Evolutionary conservation across 2,329 filamentous ascomycete species (phyloP).

Genomic region (Trichothecium sympodiale): DNA sequence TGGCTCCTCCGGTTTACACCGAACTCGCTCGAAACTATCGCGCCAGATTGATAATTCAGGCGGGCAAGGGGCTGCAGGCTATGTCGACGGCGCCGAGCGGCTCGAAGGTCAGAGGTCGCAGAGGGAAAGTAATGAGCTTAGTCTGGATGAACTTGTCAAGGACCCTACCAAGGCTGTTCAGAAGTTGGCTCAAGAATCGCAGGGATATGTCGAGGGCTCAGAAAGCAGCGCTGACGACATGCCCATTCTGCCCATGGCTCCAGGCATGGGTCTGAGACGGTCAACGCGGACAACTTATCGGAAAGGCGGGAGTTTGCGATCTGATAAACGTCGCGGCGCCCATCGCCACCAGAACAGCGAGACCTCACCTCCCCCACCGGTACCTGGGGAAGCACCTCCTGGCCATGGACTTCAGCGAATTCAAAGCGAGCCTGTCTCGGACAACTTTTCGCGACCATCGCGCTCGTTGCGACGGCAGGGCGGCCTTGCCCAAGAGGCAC

Average conservation of each 20-base stretch:
- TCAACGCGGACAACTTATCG: constrained; percentile 89
- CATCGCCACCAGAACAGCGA: constrained; percentile 53
- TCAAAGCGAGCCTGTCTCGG: constrained; percentile 52
- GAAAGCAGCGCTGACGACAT: constrained; percentile 54
- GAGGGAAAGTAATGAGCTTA: constrained; percentile 48
- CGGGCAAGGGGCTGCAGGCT: constrained; percentile 47
- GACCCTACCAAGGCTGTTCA: constrained; percentile 64
- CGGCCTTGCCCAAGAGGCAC: constrained; percentile 34
- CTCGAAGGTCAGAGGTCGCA: constrained; percentile 63
- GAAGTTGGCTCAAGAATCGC: constrained; percentile 50
- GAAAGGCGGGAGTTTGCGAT: constrained; percentile 71
- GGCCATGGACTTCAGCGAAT: constrained; percentile 48
- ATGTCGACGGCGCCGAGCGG: constrained; percentile 74
- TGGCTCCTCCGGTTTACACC: constrained; percentile 35
- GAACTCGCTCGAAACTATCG: constrained; percentile 94
- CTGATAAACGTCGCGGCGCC: constrained; percentile 60
- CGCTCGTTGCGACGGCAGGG: constrained; percentile 35
- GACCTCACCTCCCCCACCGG: constrained; percentile 18
- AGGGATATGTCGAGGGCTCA: constrained; percentile 29
- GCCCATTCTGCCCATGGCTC: constrained; percentile 72
- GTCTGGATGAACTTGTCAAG: constrained; percentile 70
- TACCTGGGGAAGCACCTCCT: constrained; percentile 30
- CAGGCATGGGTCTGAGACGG: constrained; percentile 69
- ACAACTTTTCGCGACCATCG: constrained; percentile 49
- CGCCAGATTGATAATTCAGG: constrained; percentile 72